Evolutionary conservation across 2,329 filamentous ascomycete genomes (phyloP).

Genomic region (Phaeoacremonium minimum): DNA sequence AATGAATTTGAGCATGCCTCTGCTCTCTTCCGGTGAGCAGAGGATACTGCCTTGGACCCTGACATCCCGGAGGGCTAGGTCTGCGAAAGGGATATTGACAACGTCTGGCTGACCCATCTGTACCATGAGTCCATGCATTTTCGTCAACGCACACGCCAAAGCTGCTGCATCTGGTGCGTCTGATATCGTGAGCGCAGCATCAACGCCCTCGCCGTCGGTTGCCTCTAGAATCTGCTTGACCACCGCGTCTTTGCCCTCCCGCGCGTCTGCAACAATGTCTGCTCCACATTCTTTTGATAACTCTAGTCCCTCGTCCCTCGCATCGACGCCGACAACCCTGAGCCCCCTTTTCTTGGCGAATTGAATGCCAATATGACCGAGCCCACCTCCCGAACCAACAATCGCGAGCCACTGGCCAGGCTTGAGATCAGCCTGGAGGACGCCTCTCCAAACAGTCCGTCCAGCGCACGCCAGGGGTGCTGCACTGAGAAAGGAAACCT

Average conservation of each 20-base stretch:
- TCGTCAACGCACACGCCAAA: slow-evolving; percentile 49
- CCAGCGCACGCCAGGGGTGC: slow-evolving; percentile 56
- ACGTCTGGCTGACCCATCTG: slow-evolving; percentile 50
- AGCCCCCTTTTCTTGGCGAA: slow-evolving; percentile 47
- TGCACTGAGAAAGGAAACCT: slow-evolving; percentile 42
- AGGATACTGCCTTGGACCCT: slow-evolving; percentile 41
- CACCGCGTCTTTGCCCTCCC: slow-evolving; percentile 39
- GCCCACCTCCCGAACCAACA: slow-evolving; percentile 44
- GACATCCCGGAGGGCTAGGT: slow-evolving; percentile 51
- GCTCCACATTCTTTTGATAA: slow-evolving; percentile 42
- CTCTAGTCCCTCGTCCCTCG: slow-evolving; percentile 46
- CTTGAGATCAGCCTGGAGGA: slow-evolving; percentile 32
- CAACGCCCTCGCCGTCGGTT: slow-evolving; percentile 43
- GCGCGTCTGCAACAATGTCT: slow-evolving; percentile 46
- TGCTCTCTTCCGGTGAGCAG: slow-evolving; percentile 34
- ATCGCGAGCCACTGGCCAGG: slow-evolving; percentile 32
- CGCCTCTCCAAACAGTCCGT: slow-evolving; percentile 42
- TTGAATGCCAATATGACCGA: slow-evolving; percentile 47
- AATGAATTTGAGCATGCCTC: slow-evolving; percentile 41
- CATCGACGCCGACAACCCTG: slow-evolving; percentile 48
- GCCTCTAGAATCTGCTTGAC: slow-evolving; percentile 40
- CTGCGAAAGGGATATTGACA: slow-evolving; percentile 31
- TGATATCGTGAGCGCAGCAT: slow-evolving; percentile 48
- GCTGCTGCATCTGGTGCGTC: slow-evolving; percentile 46
- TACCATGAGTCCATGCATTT: slow-evolving; percentile 53